Base-by-base conservation (phyloP, 805 yeast genomes). In the Cyberlindnera americana region DNA sequence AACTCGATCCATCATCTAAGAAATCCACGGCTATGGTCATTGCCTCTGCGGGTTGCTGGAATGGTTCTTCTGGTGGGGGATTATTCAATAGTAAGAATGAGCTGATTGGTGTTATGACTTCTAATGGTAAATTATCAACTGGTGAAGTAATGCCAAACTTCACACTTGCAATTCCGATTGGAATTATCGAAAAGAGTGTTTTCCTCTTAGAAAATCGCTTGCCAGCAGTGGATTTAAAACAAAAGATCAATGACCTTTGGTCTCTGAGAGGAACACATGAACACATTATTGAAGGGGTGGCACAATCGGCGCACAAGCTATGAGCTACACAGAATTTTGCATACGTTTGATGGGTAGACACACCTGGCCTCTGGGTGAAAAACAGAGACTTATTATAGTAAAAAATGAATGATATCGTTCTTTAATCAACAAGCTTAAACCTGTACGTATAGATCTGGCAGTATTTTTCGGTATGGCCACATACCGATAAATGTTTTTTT, bases 1-100 rank as follows among this genome's bases (percentile, higher is more conserved):
- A 42, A 14, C 14, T 50, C 10, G 54, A 47, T n/a, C 33, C 38
- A 9, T 18, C 32, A 13, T 37, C 35, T 1, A 14, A 13, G 4
- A n/a, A 19, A 21, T 43, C 44, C 7, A 30, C 21, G 12, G 39
- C 58, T 1, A 37, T 57, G 43, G 15, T 57, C n/a, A 33, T 57
- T 3, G 54, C 44, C 3, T 50, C 57, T 12, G 57, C 60, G 5
- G 49, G 53, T 14, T 57, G 61, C 29, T 57, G 61, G 61, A 57
- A 55, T 35, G 61, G 61, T 3, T 54, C 59, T 13, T 51, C 57
- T 11, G 61, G 61, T 6, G 61, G 61, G 5, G 60, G 61, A 1
- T 17, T 55, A n/a, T 55, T 57, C 35, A 55, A 49, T 30, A 35
- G 33, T 6, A 32, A 26, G 1, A 43, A 53, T 34, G 58, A 57